Conservation (phyloP, 208 protist species). For the Crithidia sp. region DNA sequence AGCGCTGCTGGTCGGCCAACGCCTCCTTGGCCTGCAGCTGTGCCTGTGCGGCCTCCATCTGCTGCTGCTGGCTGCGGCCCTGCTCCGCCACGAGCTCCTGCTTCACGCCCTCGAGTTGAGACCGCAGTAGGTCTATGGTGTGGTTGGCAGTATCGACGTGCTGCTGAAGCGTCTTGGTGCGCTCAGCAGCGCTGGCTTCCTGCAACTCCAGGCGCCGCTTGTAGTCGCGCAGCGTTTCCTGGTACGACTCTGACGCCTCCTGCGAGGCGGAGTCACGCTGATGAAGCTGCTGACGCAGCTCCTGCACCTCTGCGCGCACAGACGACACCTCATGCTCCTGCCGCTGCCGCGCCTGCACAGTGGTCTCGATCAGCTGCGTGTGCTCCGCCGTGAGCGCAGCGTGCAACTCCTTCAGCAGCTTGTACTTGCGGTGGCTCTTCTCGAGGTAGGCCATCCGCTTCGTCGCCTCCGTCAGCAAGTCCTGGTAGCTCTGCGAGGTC, state of each 20-base stretch:
- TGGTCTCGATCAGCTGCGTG: constrained; percentile 21
- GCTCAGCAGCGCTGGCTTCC: constrained; percentile 28
- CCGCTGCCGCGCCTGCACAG: constrained; percentile 19
- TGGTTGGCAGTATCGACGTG: constrained; percentile 63
- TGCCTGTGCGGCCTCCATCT: constrained; percentile 50
- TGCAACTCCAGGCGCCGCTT: constrained; percentile 52
- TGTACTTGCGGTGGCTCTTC: constrained; percentile 77
- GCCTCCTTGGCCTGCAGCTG: constrained; percentile 51
- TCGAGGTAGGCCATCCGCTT: constrained; percentile 61
- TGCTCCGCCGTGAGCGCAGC: constrained; percentile 34
- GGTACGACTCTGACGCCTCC: constrained; percentile 35
- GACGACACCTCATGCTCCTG: constrained; percentile 36
- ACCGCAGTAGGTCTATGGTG: constrained; percentile 54
- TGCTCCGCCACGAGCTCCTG: constrained; percentile 62
- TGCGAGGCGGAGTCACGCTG: constrained; percentile 47
- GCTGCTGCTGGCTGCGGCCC: constrained; percentile 47
- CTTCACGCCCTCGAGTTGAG: constrained; percentile 57
- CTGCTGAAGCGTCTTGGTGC: constrained; percentile 40
- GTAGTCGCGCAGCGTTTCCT: constrained; percentile 43
- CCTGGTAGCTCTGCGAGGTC: constrained; percentile 67
- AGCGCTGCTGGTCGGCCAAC: constrained; percentile 49
- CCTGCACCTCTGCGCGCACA: constrained; percentile 24
- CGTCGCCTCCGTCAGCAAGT: constrained; percentile 70
- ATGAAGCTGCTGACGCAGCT: constrained; percentile 46
- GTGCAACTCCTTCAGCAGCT: constrained; percentile 62